These are phyloP conservation scores for Penicillium paradoxum DNA, from an alignment of 495 filamentous ascomycete species.

Conservation along the genomic window DNA sequence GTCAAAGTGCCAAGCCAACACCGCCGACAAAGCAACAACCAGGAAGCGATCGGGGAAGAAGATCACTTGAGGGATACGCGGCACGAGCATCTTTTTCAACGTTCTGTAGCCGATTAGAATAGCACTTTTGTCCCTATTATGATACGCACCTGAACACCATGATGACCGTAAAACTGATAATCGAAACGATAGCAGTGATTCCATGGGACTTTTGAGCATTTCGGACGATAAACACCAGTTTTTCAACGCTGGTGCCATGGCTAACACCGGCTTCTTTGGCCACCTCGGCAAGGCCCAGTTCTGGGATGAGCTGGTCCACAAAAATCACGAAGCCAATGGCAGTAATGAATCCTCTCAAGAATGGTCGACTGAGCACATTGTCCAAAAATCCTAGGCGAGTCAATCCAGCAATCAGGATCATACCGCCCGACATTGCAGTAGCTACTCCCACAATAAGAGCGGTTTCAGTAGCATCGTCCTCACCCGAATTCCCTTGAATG, in stretches of 20 bases:
- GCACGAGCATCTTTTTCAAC: slow-evolving; percentile 76
- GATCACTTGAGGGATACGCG: slow-evolving; percentile 72
- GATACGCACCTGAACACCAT: slow-evolving; percentile 69
- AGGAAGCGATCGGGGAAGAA: slow-evolving; percentile 92
- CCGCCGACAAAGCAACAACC: slow-evolving; percentile 79
- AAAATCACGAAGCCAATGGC: slow-evolving; percentile 95
- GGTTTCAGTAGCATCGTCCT: slow-evolving; percentile 65
- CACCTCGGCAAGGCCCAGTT: slow-evolving; percentile 67
- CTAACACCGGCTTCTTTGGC: slow-evolving; percentile 55
- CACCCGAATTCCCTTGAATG: slow-evolving; percentile 58
- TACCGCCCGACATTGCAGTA: slow-evolving; percentile 77
- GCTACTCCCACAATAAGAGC: slow-evolving; percentile 85
- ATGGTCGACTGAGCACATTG: slow-evolving; percentile 86
- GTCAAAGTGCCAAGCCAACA: slow-evolving; percentile 69
- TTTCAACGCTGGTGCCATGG: slow-evolving; percentile 81
- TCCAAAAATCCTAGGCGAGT: slow-evolving; percentile 90
- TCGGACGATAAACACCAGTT: slow-evolving; percentile 70
- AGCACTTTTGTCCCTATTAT: neutral
- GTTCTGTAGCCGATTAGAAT: slow-evolving; percentile 45
- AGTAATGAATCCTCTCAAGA: slow-evolving; percentile 91
- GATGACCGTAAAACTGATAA: slow-evolving; percentile 78
- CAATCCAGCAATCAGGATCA: slow-evolving; percentile 79
- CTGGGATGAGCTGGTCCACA: slow-evolving; percentile 89
- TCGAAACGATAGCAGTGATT: slow-evolving; percentile 69
- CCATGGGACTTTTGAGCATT: slow-evolving; percentile 61